A percentile compares a stretch with the other conserved stretches of the same genome.
Evolutionary conservation across 129 eudicot species (phyloP).

Genomic region (Ambrosia artemisiifolia): DNA sequence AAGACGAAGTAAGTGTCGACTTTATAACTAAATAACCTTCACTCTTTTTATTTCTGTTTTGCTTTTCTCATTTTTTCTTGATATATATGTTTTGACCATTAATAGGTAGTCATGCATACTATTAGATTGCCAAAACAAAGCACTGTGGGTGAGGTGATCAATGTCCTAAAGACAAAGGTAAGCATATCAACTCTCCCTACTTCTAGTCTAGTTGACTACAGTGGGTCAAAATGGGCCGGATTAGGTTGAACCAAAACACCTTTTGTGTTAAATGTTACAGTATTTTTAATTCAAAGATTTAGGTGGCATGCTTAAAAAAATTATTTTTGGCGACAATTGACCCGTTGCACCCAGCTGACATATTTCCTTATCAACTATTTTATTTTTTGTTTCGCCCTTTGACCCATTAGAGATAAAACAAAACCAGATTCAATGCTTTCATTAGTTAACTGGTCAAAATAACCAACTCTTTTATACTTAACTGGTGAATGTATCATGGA

Average conservation of each 20-base stretch:
- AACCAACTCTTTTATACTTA: no score
- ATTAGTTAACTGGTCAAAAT: no score
- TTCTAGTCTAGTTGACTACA: no score
- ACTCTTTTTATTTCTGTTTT: background rate
- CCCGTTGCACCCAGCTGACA: background rate
- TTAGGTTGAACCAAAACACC: no score
- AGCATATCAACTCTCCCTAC: no score
- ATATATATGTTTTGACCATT: constrained; percentile 6
- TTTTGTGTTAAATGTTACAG: no score
- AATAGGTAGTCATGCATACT: constrained; percentile 66
- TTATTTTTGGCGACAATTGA: no score
- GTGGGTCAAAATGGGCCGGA: no score
- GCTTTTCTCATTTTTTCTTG: constrained; percentile 4
- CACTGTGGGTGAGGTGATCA: constrained; percentile 80
- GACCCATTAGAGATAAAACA: no score
- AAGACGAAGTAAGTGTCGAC: constrained; percentile 63
- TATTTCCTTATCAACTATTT: background rate
- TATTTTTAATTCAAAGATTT: background rate
- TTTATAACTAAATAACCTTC: background rate
- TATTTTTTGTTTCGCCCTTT: no score
- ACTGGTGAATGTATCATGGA: no score
- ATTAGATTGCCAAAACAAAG: constrained; percentile 81
- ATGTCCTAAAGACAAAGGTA: constrained; percentile 72
- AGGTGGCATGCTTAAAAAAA: background rate
- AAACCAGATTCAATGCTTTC: no score